Evolutionary conservation across 164 flowering plant genomes (phyloP).

Genomic region (Sextonia rubra): DNA sequence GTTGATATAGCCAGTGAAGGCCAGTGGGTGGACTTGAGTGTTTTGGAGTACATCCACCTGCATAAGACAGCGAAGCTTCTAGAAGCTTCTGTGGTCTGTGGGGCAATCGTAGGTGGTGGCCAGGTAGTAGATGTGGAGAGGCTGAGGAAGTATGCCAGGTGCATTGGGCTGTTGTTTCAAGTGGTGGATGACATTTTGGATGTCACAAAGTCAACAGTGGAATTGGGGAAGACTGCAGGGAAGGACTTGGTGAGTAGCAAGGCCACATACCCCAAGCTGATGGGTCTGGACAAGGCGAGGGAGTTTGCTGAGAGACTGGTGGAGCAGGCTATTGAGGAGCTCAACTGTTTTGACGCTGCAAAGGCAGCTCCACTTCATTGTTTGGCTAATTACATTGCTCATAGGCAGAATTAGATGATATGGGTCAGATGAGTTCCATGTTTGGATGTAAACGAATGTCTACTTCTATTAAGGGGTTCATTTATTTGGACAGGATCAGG

Average conservation of each 20-base stretch:
- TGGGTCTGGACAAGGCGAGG: conserved; percentile 10
- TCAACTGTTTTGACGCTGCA: background rate
- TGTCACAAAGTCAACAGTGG: conserved; percentile 28
- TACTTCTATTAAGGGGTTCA: background rate
- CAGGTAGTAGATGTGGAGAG: conserved; percentile 22
- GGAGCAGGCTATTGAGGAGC: conserved; percentile 6
- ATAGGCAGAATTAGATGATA: conserved; percentile 3
- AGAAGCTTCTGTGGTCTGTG: conserved; percentile 35
- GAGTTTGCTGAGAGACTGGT: conserved; percentile 7
- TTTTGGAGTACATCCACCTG: conserved; percentile 32
- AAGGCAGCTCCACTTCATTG: conserved; percentile 7
- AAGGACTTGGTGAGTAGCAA: conserved; percentile 15
- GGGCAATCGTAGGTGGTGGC: conserved; percentile 35
- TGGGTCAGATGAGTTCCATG: background rate
- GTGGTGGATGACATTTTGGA: conserved; percentile 45
- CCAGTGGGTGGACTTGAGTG: conserved; percentile 12
- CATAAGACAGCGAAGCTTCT: conserved; percentile 39
- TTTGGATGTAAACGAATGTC: background rate
- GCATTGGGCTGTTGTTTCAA: conserved; percentile 34
- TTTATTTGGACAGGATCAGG: no score
- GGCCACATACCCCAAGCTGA: conserved; percentile 14
- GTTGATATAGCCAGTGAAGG: conserved; percentile 32
- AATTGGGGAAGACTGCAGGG: conserved; percentile 14
- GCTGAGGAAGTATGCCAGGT: conserved; percentile 30
- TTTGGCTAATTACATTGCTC: conserved; percentile 9